Percentiles rank a stretch among this genome's conserved stretches.
These are phyloP conservation scores for Boletus bicolor DNA, from an alignment of 768 basidiomycete species.

Conservation along the genomic window DNA sequence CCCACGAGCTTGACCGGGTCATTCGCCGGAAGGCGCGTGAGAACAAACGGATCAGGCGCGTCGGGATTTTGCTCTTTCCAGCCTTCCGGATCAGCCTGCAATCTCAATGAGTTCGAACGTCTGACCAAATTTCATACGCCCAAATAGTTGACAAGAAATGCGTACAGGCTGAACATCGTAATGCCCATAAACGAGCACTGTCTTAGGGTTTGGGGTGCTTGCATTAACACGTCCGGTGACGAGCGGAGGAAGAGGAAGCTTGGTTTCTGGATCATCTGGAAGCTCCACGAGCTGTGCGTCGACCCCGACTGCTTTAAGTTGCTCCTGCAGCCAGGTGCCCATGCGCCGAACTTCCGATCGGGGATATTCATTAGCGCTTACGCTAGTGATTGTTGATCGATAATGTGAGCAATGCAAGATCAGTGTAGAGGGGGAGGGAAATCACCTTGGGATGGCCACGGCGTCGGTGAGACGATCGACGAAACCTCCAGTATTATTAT, in stretches of 20 bases:
- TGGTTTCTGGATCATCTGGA: background rate
- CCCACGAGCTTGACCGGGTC: constrained; percentile 58
- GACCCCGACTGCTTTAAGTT: background rate
- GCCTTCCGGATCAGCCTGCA: background rate
- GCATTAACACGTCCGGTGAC: background rate
- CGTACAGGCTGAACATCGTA: constrained; percentile 87
- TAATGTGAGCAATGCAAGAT: background rate
- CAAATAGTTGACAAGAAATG: background rate
- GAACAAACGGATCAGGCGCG: background rate
- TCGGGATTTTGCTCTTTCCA: background rate
- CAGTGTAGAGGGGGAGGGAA: background rate
- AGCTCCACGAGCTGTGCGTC: background rate
- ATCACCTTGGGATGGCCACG: background rate
- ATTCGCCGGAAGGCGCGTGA: constrained; percentile 41
- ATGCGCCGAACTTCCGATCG: background rate
- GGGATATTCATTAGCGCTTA: background rate
- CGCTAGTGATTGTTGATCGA: background rate
- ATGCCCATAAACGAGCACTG: constrained; percentile 85
- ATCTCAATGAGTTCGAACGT: background rate
- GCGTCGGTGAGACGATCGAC: background rate
- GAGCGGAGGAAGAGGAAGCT: background rate
- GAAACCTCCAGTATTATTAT: background rate
- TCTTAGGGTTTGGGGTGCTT: constrained; percentile 31
- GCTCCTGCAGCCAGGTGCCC: background rate
- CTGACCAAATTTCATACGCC: background rate